Evolutionary conservation across 768 basidiomycete genomes (phyloP), one percentile per base, ranked within the genome.

Genomic region (Tulasnella sp.): DNA sequence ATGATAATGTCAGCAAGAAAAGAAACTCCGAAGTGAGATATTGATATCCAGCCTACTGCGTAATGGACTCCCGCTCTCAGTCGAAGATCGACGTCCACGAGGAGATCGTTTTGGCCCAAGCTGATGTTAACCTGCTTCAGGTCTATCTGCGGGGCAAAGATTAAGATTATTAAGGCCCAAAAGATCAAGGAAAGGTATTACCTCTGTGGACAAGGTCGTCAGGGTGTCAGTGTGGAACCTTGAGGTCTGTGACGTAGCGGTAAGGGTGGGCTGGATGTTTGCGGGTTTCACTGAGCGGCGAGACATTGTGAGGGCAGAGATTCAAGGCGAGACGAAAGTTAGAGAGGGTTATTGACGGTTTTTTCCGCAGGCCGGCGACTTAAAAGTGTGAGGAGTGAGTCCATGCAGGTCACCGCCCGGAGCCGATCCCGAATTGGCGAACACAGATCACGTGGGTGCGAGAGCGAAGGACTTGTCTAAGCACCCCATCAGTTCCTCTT

Each of bases 121-220:
- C 86, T 83, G 42, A 91, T 84, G 35, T 84, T 86, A 11, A 92
- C 87, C 70, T 85, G 87, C 70, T 88, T 86, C 29, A 91, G 83
- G 79, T 91, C 90, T 51, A 91, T 85, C 79, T 89, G 29, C 32
- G 26, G 16, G 23, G 51, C 15, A 61, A 42, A 23, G 10, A 39
- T 6, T 23, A 16, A n/a, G 48, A 32, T 5, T 23, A n/a, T 4
- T 23, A n/a, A 20, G 20, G 15, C 32, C 5, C 5, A 3, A 0
- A 5, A 10, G 61, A 15, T 35, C 11, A 15, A 35, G 61, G 2
- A 26, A 26, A 13, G 13, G 16, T 18, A 16, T 6, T 42, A 79
- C 79, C 79, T 79, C 86, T 44, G 76, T 79, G 1, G 80, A 81
- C 3, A 79, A 51, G 35, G 85, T 85, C 70, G 85, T 85, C 71